Evolutionary conservation across 2,329 filamentous ascomycete species (phyloP).

Genomic region (Ramularia endophylla): DNA sequence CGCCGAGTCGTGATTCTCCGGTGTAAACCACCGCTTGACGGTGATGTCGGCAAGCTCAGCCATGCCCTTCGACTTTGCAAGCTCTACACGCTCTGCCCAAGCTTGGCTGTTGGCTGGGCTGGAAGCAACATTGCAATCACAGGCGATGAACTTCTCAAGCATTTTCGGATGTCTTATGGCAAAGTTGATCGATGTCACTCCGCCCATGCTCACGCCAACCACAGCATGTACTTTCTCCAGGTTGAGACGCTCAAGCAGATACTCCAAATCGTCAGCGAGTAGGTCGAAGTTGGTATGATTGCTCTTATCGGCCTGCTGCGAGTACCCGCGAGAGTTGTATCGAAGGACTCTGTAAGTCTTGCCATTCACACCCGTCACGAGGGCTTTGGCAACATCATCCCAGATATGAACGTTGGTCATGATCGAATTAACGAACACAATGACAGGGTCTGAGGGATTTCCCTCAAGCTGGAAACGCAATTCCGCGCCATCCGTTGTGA

Average conservation of each 20-base stretch:
- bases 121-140: conserved; percentile 70
- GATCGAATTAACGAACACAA: conserved; percentile 75
- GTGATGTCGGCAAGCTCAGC: conserved; percentile 61
- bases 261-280: conserved; percentile 61
- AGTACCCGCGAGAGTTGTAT: conserved; percentile 69
- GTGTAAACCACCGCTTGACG: conserved; percentile 68
- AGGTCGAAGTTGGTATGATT: conserved; percentile 53
- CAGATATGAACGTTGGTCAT: conserved; percentile 75
- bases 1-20: conserved; percentile 53
- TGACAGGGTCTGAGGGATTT: conserved; percentile 60
- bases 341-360: conserved; percentile 67
- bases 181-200: conserved; percentile 69
- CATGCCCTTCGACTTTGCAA: conserved; percentile 43
- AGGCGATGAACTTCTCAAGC: conserved; percentile 59
- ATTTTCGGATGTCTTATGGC: conserved; percentile 60
- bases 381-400: conserved; percentile 63
- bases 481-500: conserved; percentile 59
- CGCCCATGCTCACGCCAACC: conserved; percentile 75
- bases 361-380: conserved; percentile 47
- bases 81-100: conserved; percentile 69
- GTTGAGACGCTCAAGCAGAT: conserved; percentile 62
- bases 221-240: conserved; percentile 61
- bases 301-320: conserved; percentile 34
- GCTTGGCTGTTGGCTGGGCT: conserved; percentile 69
- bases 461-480: conserved; percentile 74